phyloP scores from a whole-genome alignment of 108 stramenopile genomes.

The Nannochloropsis oceanica region DNA sequence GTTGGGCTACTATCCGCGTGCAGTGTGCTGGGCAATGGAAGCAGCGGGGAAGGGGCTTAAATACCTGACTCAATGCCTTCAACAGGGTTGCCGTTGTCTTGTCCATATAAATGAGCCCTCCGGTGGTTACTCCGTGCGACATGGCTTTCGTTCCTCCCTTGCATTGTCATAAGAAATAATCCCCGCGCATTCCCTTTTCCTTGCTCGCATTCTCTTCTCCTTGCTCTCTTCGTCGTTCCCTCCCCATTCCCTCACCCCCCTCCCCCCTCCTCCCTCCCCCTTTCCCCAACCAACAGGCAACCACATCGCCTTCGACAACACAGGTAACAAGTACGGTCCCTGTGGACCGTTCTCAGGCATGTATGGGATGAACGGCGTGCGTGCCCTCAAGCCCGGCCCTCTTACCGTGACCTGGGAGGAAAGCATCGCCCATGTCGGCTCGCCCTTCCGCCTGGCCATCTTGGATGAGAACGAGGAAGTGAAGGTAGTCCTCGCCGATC shows the following conservation, averaged over 20 bases:
- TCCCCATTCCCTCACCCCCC: not conserved
- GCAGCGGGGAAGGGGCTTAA: no score
- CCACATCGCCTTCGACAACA: constrained; percentile 3
- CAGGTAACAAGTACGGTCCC: not conserved
- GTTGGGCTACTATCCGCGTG: no score
- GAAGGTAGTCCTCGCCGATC: not conserved
- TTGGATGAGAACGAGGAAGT: constrained; percentile 3
- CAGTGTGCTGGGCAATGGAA: no score
- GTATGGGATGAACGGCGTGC: not conserved
- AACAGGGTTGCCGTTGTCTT: no score
- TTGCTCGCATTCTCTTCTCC: no score
- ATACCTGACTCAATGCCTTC: no score
- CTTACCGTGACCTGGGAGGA: constrained; percentile 1
- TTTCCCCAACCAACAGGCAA: not conserved
- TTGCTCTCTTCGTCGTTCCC: no score
- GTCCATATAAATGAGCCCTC: no score
- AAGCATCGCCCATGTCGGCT: not conserved
- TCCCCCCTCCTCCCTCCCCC: not conserved
- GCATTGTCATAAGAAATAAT: no score
- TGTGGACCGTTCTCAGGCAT: constrained; percentile 1
- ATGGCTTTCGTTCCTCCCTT: no score
- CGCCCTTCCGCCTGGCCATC: constrained; percentile 2
- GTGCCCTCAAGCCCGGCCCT: not conserved
- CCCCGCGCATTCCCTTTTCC: no score
- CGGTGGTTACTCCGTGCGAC: no score